Percentiles rank a stretch among this genome's conserved stretches.
Conservation (phyloP, 371 early-diverging fungal genomes). For the Mucor racemosus region DNA sequence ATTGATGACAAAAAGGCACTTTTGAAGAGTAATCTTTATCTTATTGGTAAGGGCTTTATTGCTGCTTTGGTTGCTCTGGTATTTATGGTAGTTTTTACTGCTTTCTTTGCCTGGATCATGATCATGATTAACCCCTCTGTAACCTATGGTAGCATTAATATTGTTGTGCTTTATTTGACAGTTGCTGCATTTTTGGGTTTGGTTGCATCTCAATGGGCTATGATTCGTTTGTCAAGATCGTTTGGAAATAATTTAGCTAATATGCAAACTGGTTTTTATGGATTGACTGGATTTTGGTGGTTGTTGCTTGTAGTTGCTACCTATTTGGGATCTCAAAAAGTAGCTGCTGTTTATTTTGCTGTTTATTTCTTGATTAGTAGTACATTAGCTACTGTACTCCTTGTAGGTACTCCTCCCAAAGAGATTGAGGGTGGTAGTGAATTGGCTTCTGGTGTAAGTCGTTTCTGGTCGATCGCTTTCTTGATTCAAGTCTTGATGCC, state of each 20-base stretch:
- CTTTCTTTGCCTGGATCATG: conserved; percentile 19
- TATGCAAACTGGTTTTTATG: conserved; percentile 27
- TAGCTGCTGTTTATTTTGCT: conserved; percentile 44
- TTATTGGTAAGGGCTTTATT: conserved; percentile 21
- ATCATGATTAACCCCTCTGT: conserved; percentile 33
- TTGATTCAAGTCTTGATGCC: conserved; percentile 45
- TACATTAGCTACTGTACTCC: conserved; percentile 34
- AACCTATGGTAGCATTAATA: conserved; percentile 34
- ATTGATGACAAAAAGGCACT: conserved; percentile 4
- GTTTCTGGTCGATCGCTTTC: conserved; percentile 36
- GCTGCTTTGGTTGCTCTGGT: conserved; percentile 19
- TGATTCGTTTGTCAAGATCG: background rate
- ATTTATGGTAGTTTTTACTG: conserved; percentile 16
- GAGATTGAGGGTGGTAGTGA: conserved; percentile 3
- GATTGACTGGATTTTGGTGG: conserved; percentile 55
- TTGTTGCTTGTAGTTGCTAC: conserved; percentile 40
- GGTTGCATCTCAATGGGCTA: conserved; percentile 24
- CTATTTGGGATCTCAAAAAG: conserved; percentile 23
- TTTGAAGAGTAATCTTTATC: background rate
- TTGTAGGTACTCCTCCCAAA: conserved; percentile 9
- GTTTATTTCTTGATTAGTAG: conserved; percentile 49
- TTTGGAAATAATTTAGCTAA: conserved; percentile 1
- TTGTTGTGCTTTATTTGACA: conserved; percentile 19
- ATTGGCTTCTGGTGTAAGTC: background rate
- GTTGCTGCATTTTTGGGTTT: conserved; percentile 30